These are phyloP conservation scores for Phyllosticta ampelicida DNA, from an alignment of 2,329 filamentous ascomycete genomes.

Conservation along the genomic window DNA sequence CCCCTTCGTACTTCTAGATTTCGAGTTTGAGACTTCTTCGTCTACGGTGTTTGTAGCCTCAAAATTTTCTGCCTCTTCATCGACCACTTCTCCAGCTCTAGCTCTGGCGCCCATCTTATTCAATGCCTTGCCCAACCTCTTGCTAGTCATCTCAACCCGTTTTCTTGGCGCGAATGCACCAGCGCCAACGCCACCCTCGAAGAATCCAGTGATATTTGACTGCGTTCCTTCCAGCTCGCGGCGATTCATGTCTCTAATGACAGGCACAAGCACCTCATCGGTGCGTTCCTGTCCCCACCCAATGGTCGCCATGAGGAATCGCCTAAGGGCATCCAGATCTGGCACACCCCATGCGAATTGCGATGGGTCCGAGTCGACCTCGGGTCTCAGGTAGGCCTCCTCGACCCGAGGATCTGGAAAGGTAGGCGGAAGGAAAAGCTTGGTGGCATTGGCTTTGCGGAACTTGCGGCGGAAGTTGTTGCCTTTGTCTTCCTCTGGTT, in stretches of 20 bases:
- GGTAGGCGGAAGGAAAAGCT: constrained; percentile 69
- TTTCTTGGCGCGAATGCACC: constrained; percentile 62
- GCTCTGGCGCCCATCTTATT: constrained; percentile 52
- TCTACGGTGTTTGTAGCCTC: not conserved
- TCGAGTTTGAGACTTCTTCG: not conserved
- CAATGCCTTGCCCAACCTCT: constrained; percentile 67
- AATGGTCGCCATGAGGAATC: constrained; percentile 82
- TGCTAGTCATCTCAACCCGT: constrained; percentile 51
- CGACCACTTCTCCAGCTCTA: not conserved
- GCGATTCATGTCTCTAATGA: constrained; percentile 90
- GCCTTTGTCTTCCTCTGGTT: constrained; percentile 44
- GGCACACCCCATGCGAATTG: constrained; percentile 93
- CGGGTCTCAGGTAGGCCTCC: constrained; percentile 73
- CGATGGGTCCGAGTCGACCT: constrained; percentile 70
- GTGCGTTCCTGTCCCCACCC: constrained; percentile 88
- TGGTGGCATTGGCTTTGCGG: constrained; percentile 63
- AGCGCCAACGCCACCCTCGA: constrained; percentile 59
- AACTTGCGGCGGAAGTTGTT: constrained; percentile 76
- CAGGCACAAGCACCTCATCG: constrained; percentile 89
- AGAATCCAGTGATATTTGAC: constrained; percentile 90
- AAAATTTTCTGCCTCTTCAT: not conserved
- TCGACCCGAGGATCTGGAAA: constrained; percentile 75
- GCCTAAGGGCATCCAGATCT: constrained; percentile 72
- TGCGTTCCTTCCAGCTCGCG: constrained; percentile 85
- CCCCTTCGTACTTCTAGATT: not conserved